phyloP scores from a whole-genome alignment of 202 grass and related monocot species.

The Setaria viridis region DNA sequence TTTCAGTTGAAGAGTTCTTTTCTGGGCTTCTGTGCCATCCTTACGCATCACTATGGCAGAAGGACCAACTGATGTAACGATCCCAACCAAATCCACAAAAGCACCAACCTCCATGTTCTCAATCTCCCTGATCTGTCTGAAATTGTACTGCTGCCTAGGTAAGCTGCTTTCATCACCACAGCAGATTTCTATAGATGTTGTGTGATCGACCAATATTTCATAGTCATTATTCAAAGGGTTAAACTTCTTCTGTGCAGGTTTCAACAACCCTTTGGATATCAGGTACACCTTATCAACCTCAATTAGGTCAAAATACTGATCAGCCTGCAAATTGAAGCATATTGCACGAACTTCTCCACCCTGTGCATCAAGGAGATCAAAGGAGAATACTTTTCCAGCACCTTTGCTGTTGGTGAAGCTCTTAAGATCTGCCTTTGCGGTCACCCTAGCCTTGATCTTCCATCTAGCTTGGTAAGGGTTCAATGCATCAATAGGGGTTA shows the following conservation, averaged over 20 bases:
- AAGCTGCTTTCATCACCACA: constrained; percentile 67
- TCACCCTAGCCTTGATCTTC: constrained; percentile 90
- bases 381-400: constrained; percentile 72
- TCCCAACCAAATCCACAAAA: constrained; percentile 79
- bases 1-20: constrained; percentile 72
- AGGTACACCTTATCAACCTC: constrained; percentile 90
- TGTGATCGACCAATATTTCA: constrained; percentile 61
- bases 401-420: constrained; percentile 50
- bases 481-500: constrained; percentile 64
- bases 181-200: constrained; percentile 60
- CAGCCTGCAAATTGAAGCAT: constrained; percentile 62
- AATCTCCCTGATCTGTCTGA: constrained; percentile 73
- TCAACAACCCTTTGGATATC: constrained; percentile 73
- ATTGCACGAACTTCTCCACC: constrained; percentile 75
- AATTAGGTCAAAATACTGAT: constrained; percentile 67
- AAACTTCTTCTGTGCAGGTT: constrained; percentile 57
- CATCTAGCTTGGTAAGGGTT: constrained; percentile 68
- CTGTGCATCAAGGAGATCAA: constrained; percentile 83
- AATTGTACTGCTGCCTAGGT: constrained; percentile 72
- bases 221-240: constrained; percentile 72
- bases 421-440: constrained; percentile 60
- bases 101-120: constrained; percentile 56
- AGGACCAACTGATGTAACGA: constrained; percentile 75
- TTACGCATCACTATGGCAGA: constrained; percentile 55
- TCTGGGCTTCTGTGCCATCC: constrained; percentile 65